Evolutionary conservation across 345 rosid genomes (phyloP).

Genomic region (Linum tenue): DNA sequence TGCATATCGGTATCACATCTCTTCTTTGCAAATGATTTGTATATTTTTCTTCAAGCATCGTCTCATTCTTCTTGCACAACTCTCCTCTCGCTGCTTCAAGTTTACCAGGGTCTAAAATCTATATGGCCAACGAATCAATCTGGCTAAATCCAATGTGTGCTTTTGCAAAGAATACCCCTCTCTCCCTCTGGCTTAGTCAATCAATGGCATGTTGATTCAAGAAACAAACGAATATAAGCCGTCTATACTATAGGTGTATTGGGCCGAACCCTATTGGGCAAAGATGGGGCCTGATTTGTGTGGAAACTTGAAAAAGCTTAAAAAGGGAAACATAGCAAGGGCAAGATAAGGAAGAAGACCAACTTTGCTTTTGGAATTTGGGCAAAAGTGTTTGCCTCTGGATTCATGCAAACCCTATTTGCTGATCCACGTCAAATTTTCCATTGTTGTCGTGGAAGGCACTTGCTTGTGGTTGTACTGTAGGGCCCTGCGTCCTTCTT

Average conservation of each 20-base stretch:
- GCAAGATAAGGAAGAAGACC: neutral
- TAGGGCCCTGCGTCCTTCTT: neutral
- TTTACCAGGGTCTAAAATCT: too few relatives aligned
- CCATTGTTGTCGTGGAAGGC: conserved; percentile 20
- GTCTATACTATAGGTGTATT: neutral
- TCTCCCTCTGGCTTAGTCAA: too few relatives aligned
- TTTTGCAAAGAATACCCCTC: too few relatives aligned
- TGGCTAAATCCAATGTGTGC: too few relatives aligned
- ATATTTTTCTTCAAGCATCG: too few relatives aligned
- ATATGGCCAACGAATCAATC: too few relatives aligned
- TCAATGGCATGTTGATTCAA: too few relatives aligned
- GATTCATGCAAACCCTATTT: neutral
- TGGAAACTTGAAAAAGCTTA: conserved; percentile 10
- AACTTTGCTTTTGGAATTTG: conserved; percentile 20
- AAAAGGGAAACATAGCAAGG: neutral
- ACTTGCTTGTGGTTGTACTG: conserved; percentile 7
- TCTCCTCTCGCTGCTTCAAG: too few relatives aligned
- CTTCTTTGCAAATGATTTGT: too few relatives aligned
- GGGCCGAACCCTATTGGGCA: conserved; percentile 4
- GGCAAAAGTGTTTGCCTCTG: conserved; percentile 6
- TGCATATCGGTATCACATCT: too few relatives aligned
- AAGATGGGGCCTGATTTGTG: neutral
- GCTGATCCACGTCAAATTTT: conserved; percentile 21
- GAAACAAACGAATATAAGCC: too few relatives aligned
- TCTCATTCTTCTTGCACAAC: too few relatives aligned